Evolutionary conservation across 768 basidiomycete species (phyloP), one percentile per base, ranked within the genome.

Genomic region (Lactifluus volemus): DNA sequence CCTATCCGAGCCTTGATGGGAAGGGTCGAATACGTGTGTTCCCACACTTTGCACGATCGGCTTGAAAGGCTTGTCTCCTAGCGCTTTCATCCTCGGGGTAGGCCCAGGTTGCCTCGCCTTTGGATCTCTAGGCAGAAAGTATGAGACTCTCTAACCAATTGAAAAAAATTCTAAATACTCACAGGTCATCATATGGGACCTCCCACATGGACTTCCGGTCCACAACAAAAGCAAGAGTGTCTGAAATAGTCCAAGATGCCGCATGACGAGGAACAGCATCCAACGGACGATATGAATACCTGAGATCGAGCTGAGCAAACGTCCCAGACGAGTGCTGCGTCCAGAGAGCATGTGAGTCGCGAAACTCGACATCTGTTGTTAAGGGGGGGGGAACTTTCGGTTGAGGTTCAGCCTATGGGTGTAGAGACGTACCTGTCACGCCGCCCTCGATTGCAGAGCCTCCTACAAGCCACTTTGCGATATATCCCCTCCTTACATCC

Each of bases 401-500:
- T 7, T 8, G 4, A 9, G 5, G 14, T 36, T 50, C 29, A 1
- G n/a, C 30, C 19, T 25, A 59, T 21, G 19, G 5, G 12, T 19
- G 44, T 10, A 57, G 53, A 42, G 36, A 68, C 79, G 30, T 64
- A 91, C 91, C 91, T 12, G 85, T 85, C 3, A 88, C 83, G 25
- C 85, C 84, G 5, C 89, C 87, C 60, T 92, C 90, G 1, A 74
- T 76, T 5, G 80, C 76, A 12, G 82, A 83, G 14, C 84, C 82
- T 21, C 77, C 79, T 11, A 92, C 80, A 2, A 81, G 79, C 87
- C 91, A 93, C 72, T 93, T 94, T 5, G 88, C 85, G 52, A 92
- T 78, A 81, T 86, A 89, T 0, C 82, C 81, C 50, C 92, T 76
- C 56, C 91, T 77, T 1, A 89, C 88, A 70, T 94, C 91, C 92